Base-by-base conservation (phyloP, 2,329 filamentous ascomycete species). In the Penicillium capsulatum region DNA sequence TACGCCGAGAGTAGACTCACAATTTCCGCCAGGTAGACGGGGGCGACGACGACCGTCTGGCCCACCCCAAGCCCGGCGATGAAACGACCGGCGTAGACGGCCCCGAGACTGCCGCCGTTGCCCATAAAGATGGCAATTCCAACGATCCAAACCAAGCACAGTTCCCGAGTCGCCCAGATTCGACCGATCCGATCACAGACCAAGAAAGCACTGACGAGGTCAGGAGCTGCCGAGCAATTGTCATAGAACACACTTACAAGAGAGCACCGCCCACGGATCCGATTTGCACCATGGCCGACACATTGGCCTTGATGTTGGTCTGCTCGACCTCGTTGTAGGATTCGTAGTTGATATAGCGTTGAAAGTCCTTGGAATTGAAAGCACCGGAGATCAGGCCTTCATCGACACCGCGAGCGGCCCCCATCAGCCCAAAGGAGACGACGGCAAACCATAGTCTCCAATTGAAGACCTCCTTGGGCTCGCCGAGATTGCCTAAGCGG, bases 261-360 rank as follows among this genome's bases (percentile, higher is more conserved):
- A 86, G 70, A 19, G 84, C 82, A 30, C 85, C 85, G 3, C 71
- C 80, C 19, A 90, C 83, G 16, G 79, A 84, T 16, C 85, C 85
- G 54, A 89, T 79, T 64, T 89, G 85, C 0, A 90, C 85, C 85
- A 90, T 90, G 33, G 83, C 77, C 2, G 84, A 83, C 39, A 90
- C 83, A 61, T 90, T 90, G 51, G 76, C 80, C 64, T 84, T 80
- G 66, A 83, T 81, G 60, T 85, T 80, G 45, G 83, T 80, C 57
- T 76, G 69, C 32, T 77, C 72, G 3, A 73, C 67, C 0, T 63
- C 53, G 31, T 64, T 68, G 54, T 81, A 80, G 2, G 70, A 67
- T 4, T 69, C 64, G 45, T 80, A 78, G 50, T 78, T 55, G 58
- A 86, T 83, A 22, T 71, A 71, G 1, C 61, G 50, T 50, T 81